A percentile compares a stretch with the other conserved stretches of the same genome.
Conservation (phyloP, 2,329 filamentous ascomycete genomes). For the Colletotrichum godetiae region DNA sequence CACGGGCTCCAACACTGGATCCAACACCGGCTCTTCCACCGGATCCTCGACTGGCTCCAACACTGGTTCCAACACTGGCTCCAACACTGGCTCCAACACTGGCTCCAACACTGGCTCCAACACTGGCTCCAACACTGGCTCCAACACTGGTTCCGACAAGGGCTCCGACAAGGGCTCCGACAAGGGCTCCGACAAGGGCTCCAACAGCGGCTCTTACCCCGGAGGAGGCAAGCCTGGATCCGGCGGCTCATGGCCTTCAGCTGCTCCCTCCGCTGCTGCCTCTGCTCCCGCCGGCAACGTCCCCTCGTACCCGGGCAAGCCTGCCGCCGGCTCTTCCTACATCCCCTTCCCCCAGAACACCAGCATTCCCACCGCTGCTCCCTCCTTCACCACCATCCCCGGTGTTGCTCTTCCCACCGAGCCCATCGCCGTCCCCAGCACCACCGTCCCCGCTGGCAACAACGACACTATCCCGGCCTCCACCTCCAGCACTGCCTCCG, state of each 20-base stretch:
- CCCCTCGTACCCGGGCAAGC: slow-evolving; percentile 28
- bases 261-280: slow-evolving; percentile 5
- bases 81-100: not conserved
- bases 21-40: not conserved
- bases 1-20: not conserved
- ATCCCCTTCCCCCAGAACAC: slow-evolving; percentile 27
- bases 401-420: slow-evolving; percentile 26
- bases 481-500: not conserved
- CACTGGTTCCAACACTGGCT: not conserved
- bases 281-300: slow-evolving; percentile 8
- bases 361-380: slow-evolving; percentile 7
- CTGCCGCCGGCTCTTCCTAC: slow-evolving; percentile 3
- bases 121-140: not conserved
- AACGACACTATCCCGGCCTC: slow-evolving; percentile 20
- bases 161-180: not conserved
- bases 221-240: not conserved
- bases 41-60: too few relatives aligned
- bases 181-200: not conserved
- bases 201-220: not conserved
- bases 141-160: not conserved
- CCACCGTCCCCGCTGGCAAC: slow-evolving; percentile 26
- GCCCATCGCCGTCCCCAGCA: slow-evolving; percentile 19
- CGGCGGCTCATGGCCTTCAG: not conserved
- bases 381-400: slow-evolving; percentile 22
- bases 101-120: not conserved